Base-by-base conservation (phyloP, 805 yeast genomes). In the Saturnispora gosingensis region DNA sequence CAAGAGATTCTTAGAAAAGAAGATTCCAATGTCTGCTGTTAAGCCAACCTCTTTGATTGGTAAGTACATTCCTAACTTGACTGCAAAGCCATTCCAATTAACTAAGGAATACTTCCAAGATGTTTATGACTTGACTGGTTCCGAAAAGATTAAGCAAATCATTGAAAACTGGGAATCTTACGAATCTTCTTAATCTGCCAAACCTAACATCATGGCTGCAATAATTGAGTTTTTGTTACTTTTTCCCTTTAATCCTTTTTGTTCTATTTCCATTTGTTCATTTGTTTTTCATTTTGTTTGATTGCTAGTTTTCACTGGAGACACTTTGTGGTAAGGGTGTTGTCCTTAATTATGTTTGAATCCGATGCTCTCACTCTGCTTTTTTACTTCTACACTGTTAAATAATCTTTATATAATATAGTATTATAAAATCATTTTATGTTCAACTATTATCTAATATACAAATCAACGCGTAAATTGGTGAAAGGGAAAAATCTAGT, bases 61-160 rank as follows among this genome's bases (percentile, higher is more conserved):
- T 67, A 93, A 90, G 76, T 93, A 95, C 73, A 90, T 93, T 77
- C 99, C 99, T 59, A 93, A 93, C 77, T 81, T 93, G 77, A 95
- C 99, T 59, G 99, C 99, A 57, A 88, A 82, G 74, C 99, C 99
- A 61, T 93, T 93, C 69, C 82, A 85, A 72, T 84, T 93, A 61
- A 85, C 98, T 42, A 93, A 88, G 76, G 98, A 90, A 70, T 93
- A 93, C 76, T 93, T 93, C 76, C 85, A 95, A 76, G 95, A 88
- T 62, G 99, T 93, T 50, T 93, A 91, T 68, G 80, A 83, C 53
- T 79, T 93, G 69, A 93, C 99, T 48, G 83, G 85, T 43, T 86
- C 96, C 48, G 95, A 88, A 50, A 88, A 87, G 78, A 86, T 95
- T 67, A 88, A 88, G 76, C 75, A 78, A 48, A 86, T 93, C 61